Percentiles rank a stretch among this genome's conserved stretches.
These are phyloP conservation scores for Furcasterigmium furcatum DNA, from an alignment of 2,329 filamentous ascomycete species.

Conservation along the genomic window DNA sequence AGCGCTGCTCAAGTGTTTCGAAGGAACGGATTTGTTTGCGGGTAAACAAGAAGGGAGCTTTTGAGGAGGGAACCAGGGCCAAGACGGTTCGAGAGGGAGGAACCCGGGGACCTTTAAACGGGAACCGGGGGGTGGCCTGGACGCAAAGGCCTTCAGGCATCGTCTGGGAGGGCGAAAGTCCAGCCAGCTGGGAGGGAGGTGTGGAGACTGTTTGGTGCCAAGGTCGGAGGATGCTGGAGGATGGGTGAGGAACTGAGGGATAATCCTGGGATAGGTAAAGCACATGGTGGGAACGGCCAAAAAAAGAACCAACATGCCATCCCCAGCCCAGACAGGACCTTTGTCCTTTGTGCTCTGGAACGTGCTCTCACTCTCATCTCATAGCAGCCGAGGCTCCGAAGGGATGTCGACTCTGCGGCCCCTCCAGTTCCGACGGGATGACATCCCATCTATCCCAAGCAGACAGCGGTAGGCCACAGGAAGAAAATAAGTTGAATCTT, in stretches of 20 bases:
- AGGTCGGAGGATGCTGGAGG: neutral
- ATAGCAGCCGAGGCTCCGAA: too few species aligned
- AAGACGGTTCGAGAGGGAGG: conserved; percentile 1
- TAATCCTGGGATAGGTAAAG: conserved; percentile 1
- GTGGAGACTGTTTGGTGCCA: too few species aligned
- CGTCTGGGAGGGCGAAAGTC: neutral
- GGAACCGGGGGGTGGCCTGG: conserved; percentile 6
- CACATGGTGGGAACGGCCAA: neutral
- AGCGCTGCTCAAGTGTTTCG: conserved; percentile 12
- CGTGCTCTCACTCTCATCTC: too few species aligned
- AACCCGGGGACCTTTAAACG: neutral
- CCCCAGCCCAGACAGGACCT: neutral
- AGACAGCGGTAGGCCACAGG: too few species aligned
- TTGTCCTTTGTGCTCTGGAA: neutral
- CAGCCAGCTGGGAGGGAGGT: neutral
- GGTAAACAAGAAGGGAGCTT: conserved; percentile 11
- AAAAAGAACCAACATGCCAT: neutral
- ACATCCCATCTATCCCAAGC: too few species aligned
- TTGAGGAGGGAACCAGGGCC: conserved; percentile 5
- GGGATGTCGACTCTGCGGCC: too few species aligned
- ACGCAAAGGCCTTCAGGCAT: neutral
- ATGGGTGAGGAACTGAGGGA: neutral
- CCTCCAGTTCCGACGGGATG: too few species aligned
- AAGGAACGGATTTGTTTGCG: conserved; percentile 9
- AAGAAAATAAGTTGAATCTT: too few species aligned